phyloP scores from a whole-genome alignment of 352 stramenopile species.

The Pythium angustatum region DNA sequence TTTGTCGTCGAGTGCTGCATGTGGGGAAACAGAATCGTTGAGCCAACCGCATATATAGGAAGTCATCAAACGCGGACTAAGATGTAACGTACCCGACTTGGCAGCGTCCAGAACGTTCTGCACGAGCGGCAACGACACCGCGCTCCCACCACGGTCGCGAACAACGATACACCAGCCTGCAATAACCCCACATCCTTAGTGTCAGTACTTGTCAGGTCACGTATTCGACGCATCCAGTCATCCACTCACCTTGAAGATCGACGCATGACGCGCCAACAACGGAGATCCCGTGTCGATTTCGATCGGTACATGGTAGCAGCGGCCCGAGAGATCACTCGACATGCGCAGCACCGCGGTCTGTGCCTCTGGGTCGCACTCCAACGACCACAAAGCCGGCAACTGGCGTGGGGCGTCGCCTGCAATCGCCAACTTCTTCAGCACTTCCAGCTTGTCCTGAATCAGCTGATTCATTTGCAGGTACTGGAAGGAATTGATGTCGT shows the following conservation, averaged over 20 bases:
- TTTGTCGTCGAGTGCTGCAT: not conserved
- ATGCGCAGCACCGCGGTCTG: conserved; percentile 1
- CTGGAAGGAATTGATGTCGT: conserved; percentile 6
- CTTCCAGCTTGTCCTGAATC: conserved; percentile 8
- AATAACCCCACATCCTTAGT: not conserved
- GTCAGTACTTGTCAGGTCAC: too few relatives aligned
- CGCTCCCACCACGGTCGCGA: conserved; percentile 10
- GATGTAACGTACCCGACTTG: conserved; percentile 2
- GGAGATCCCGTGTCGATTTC: conserved; percentile 10
- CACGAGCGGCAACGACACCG: not conserved
- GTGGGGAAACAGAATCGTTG: too few relatives aligned
- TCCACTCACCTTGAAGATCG: conserved; percentile 7
- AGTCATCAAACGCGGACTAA: too few relatives aligned
- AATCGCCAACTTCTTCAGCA: conserved; percentile 1
- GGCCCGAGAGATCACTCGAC: conserved; percentile 19
- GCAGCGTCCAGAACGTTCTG: conserved; percentile 1
- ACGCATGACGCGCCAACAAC: conserved; percentile 5
- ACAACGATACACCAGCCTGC: conserved; percentile 7
- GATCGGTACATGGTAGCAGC: conserved; percentile 22
- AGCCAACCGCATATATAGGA: too few relatives aligned
- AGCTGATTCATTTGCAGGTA: conserved; percentile 16
- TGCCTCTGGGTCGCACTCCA: not conserved
- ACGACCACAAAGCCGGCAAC: conserved; percentile 23
- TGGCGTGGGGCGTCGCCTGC: not conserved
- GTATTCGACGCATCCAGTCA: too few relatives aligned